These are phyloP conservation scores for Alternaria triticina DNA, from an alignment of 2,329 filamentous ascomycete species.

Conservation along the genomic window DNA sequence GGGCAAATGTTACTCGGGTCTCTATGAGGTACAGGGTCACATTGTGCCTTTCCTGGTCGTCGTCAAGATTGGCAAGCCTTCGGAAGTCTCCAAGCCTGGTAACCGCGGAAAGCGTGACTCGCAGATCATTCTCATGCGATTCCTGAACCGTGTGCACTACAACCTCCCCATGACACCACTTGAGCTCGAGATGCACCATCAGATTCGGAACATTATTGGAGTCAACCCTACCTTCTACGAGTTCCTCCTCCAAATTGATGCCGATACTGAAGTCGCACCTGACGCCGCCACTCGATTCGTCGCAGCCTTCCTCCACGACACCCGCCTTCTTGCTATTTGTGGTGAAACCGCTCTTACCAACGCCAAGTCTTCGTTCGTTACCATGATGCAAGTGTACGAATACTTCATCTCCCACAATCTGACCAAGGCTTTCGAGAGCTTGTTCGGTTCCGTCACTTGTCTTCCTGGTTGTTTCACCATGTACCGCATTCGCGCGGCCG, in stretches of 20 bases:
- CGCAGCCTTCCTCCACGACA: constrained; percentile 87
- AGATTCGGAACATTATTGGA: constrained; percentile 97
- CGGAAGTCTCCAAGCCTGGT: constrained; percentile 75
- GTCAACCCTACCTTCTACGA: constrained; percentile 99
- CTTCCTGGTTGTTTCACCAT: constrained; percentile 98
- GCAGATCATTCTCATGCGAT: constrained; percentile 97
- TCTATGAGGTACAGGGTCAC: constrained; percentile 97
- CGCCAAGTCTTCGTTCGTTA: constrained; percentile 89
- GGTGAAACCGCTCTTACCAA: constrained; percentile 95
- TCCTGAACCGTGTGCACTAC: constrained; percentile 98
- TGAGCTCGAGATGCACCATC: constrained; percentile 97
- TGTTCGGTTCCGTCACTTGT: constrained; percentile 97
- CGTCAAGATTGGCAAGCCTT: constrained; percentile 90
- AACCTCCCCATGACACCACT: constrained; percentile 94
- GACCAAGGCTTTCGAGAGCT: constrained; percentile 93
- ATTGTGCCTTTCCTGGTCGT: constrained; percentile 97
- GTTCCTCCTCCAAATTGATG: constrained; percentile 94
- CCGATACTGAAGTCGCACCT: constrained; percentile 89
- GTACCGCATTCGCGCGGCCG: constrained; percentile 94
- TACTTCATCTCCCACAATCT: constrained; percentile 99
- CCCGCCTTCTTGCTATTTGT: constrained; percentile 89
- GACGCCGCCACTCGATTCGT: constrained; percentile 94
- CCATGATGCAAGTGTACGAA: constrained; percentile 99
- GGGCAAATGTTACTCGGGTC: constrained; percentile 96
- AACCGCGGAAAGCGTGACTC: constrained; percentile 99